Evolutionary conservation across 2,329 filamentous ascomycete species (phyloP), one percentile per base, ranked within the genome.

Genomic region (Fusarium graminum): DNA sequence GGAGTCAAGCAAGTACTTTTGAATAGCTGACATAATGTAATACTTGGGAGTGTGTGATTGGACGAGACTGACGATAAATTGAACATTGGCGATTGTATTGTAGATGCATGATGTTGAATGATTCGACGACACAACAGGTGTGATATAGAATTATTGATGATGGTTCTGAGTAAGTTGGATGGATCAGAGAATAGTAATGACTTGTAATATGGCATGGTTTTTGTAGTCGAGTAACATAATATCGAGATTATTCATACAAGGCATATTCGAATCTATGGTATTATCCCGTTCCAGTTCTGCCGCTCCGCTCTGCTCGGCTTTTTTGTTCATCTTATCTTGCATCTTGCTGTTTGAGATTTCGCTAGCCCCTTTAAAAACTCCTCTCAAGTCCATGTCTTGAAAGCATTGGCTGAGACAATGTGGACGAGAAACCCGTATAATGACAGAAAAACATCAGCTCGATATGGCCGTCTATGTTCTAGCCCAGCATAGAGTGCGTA

Each of bases 401-500:
- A 43, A 58, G 50, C 46, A 43, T 56, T 32, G 53, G 52, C 47
- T 36, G 13, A 45, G 38, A 44, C 38, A 13, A 55, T 17, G 45
- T 45, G 32, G 53, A 55, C 45, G 28, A 55, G 36, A 67, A 58
- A 50, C 47, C 40, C 40, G 32, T 56, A 41, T 45, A 68, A 66
- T 55, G 44, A 67, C 59, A 65, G 43, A 54, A 63, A 61, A 59
- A 26, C 54, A 53, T 58, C 44, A 52, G 32, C 38, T 53, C 39
- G 19, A 16, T 8, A 41, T 26, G 22, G 9, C 22, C 32, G n/a
- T 63, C 67, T 76, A 10, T 26, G 28, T 14, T 63, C 67, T 76
- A 85, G 52, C 78, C 78, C 25, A 86, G 79, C 82, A 86, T 83
- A 5, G 83, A 85, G 70, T 86, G 83, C 43, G 79, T 81, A 43